These are phyloP conservation scores for Penicillium sp. DNA, from an alignment of 2,329 filamentous ascomycete genomes.

Conservation along the genomic window DNA sequence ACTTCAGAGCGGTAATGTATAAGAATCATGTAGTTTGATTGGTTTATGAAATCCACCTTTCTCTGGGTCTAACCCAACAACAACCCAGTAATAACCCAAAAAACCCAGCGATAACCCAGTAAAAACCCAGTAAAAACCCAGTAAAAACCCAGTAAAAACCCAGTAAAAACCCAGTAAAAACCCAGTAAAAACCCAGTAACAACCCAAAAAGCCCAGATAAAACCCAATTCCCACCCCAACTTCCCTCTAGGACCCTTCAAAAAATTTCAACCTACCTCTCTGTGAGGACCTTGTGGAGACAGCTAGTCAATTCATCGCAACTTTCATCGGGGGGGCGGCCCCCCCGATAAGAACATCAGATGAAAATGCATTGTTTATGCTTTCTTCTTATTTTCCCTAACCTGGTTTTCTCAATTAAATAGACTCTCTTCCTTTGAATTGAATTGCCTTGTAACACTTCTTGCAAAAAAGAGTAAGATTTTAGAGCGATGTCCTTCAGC, in stretches of 20 bases:
- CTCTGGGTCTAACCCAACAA: not conserved
- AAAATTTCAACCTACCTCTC: not conserved
- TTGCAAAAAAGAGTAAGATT: not conserved
- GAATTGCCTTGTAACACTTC: not conserved
- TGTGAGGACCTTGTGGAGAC: not conserved
- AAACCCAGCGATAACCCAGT: not conserved
- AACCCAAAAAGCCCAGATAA: not conserved
- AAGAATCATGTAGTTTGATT: not conserved
- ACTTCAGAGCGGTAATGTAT: not conserved
- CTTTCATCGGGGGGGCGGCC: not conserved
- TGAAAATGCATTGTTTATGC: not conserved
- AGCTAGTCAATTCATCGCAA: not conserved
- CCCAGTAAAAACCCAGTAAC: not conserved
- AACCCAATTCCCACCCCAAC: not conserved
- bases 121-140: not conserved
- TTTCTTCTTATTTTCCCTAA: not conserved
- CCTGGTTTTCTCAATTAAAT: not conserved
- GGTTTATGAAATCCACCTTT: not conserved
- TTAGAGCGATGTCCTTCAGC: not conserved
- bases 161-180: not conserved
- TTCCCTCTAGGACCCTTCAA: not conserved
- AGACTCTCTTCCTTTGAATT: not conserved
- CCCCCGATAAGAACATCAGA: constrained; percentile 1
- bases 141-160: not conserved
- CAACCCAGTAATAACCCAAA: not conserved